Evolutionary conservation across 2,329 filamentous ascomycete species (phyloP).

Genomic region (Anisogramma anomala): DNA sequence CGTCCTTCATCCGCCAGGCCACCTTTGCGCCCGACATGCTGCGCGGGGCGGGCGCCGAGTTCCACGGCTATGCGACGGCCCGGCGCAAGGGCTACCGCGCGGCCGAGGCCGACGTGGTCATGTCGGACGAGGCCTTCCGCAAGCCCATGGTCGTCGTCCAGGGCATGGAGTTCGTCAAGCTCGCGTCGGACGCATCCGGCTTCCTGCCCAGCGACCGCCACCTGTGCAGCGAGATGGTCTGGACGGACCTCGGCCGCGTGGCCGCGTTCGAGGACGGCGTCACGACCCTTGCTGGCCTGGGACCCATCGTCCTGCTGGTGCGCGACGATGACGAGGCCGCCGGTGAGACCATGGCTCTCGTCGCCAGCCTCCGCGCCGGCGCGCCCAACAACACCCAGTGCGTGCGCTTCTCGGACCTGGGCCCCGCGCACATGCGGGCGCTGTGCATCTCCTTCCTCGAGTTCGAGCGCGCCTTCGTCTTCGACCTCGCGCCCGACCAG

Average conservation of each 20-base stretch:
- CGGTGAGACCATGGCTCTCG: background rate
- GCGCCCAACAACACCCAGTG: slow-evolving; percentile 18
- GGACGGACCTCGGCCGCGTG: slow-evolving; percentile 25
- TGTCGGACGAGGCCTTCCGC: slow-evolving; percentile 26
- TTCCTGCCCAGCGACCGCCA: slow-evolving; percentile 39
- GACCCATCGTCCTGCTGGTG: slow-evolving; percentile 22
- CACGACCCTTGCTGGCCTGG: slow-evolving; percentile 15
- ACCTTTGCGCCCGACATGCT: slow-evolving; percentile 32
- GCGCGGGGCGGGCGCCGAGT: slow-evolving; percentile 22
- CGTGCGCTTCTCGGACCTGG: slow-evolving; percentile 26
- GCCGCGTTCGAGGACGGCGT: slow-evolving; percentile 21
- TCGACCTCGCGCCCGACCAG: slow-evolving; percentile 26
- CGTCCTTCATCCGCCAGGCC: slow-evolving; percentile 33
- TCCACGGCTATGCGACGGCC: slow-evolving; percentile 32
- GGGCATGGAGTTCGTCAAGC: slow-evolving; percentile 32
- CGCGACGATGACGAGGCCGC: slow-evolving; percentile 6
- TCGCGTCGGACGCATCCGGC: slow-evolving; percentile 21
- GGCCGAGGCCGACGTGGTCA: slow-evolving; percentile 32
- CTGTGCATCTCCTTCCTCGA: slow-evolving; percentile 38
- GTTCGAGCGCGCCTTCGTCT: slow-evolving; percentile 25
- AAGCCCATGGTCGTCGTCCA: slow-evolving; percentile 31
- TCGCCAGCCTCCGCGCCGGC: slow-evolving; percentile 7
- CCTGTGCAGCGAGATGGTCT: slow-evolving; percentile 37
- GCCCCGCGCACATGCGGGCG: slow-evolving; percentile 20
- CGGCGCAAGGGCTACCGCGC: slow-evolving; percentile 25